Conservation (phyloP, 139 green algal genomes). For the Chlorella sp. region DNA sequence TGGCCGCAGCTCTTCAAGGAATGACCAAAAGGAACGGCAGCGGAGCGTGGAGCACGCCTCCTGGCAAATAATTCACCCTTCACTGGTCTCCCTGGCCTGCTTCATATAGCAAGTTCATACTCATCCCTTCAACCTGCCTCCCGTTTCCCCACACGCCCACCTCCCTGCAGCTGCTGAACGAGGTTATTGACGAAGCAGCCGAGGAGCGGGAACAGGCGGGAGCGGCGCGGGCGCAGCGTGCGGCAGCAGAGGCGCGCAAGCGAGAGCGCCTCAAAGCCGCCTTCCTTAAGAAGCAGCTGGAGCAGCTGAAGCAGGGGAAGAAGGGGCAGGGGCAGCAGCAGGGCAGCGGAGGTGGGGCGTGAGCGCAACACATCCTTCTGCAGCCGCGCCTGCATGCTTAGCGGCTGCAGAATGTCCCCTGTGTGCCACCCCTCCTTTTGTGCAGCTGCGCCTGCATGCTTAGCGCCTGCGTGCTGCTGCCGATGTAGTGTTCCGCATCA, state of each 20-base stretch:
- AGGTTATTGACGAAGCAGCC: slow-evolving; percentile 52
- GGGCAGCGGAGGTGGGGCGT: neutral
- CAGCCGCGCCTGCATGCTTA: too few species aligned
- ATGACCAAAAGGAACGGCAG: too few species aligned
- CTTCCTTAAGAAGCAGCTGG: slow-evolving; percentile 64
- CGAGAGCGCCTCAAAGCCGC: slow-evolving; percentile 66
- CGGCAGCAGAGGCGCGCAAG: slow-evolving; percentile 44
- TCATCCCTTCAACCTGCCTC: neutral
- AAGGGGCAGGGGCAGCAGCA: slow-evolving; percentile 8
- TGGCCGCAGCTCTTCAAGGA: too few species aligned
- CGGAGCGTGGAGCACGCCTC: neutral
- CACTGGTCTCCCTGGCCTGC: neutral
- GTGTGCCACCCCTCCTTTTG: too few species aligned
- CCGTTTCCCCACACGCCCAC: slow-evolving; percentile 1
- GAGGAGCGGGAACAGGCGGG: slow-evolving; percentile 48
- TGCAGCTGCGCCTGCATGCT: too few species aligned
- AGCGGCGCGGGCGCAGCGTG: slow-evolving; percentile 47
- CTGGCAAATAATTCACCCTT: too few species aligned
- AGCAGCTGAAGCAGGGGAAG: slow-evolving; percentile 25
- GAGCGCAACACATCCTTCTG: too few species aligned
- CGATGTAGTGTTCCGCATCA: too few species aligned
- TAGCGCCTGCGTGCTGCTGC: too few species aligned
- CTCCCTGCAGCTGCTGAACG: slow-evolving; percentile 42
- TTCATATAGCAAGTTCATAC: neutral
- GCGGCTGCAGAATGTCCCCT: too few species aligned